These are phyloP conservation scores for Castanopsis chinensis DNA, from an alignment of 306 rosid genomes.

Conservation along the genomic window DNA sequence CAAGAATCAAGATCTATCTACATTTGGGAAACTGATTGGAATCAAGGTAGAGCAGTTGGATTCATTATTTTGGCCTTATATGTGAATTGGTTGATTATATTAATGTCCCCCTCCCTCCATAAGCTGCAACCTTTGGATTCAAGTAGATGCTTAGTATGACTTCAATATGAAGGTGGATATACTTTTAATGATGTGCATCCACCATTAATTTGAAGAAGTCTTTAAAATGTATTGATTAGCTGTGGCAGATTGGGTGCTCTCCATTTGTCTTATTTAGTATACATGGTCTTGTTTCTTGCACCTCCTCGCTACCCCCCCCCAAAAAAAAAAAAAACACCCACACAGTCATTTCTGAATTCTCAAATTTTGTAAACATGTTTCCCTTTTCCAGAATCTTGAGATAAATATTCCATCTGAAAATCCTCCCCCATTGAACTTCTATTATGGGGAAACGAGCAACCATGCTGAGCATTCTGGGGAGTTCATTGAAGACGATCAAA, in stretches of 20 bases:
- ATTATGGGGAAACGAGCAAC: constrained; percentile 65
- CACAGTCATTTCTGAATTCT: neutral
- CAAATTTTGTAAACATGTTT: neutral
- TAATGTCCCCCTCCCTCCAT: neutral
- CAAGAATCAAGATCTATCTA: neutral
- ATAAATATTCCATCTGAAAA: constrained; percentile 18
- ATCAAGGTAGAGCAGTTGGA: neutral
- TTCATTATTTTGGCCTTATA: neutral
- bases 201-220: neutral
- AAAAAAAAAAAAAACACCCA: too few relatives aligned
- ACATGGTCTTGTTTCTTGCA: neutral
- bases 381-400: constrained; percentile 41
- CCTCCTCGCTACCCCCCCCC: neutral
- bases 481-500: constrained; percentile 36
- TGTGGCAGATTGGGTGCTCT: neutral
- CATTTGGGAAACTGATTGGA: neutral
- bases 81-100: too few relatives aligned
- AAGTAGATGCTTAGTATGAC: neutral
- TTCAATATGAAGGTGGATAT: neutral
- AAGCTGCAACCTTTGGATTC: neutral
- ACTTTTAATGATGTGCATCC: neutral
- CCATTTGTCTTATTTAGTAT: neutral
- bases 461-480: constrained; percentile 35
- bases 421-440: constrained; percentile 34
- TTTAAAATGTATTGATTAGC: neutral